Evolutionary conservation across 495 filamentous ascomycete species (phyloP), one percentile per base, ranked within the genome.

Genomic region (Aspergillus ellipticus): DNA sequence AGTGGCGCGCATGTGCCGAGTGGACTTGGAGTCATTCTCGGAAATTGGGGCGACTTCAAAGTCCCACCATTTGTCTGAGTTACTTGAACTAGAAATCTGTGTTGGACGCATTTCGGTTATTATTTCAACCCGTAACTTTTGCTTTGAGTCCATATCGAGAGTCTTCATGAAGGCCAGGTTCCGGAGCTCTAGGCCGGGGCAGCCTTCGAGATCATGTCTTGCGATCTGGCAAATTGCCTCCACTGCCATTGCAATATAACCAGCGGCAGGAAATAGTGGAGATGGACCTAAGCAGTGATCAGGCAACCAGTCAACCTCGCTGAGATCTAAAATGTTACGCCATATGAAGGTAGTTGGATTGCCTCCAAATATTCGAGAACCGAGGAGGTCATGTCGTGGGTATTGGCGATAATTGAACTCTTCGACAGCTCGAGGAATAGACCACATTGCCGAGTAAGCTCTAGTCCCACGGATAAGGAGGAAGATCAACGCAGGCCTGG

Each of bases 161-260:
- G 73, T 70, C 9, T 55, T 64, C n/a, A 62, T 66, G 53, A 79
- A 57, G 17, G 20, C 69, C 6, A 79, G 60, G 35, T 76, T 69
- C 0, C 66, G 61, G 19, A 78, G 42, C 13, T 47, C 58, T 6
- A 54, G 26, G 6, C 29, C 31, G 1, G 17, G 46, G 37, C 37
- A 28, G 5, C 15, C 54, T 22, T 65, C 57, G 2, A 59, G 56
- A n/a, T 22, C 9, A 55, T 55, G 24, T 20, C 31, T 19, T 43
- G 22, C 21, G 74, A 64, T 54, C 24, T 56, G 58, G 9, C 7
- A 11, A 29, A 71, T 60, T 0, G 77, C 80, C 56, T 87, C 83
- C 0, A 84, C 58, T 1, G 79, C 82, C 75, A 84, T 82, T 1
- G 76, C 63, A 35, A 85, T 50, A 59, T 80, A 84, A 5, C 76